These are phyloP conservation scores for Suillus variegatus DNA, from an alignment of 768 basidiomycete genomes.

Conservation along the genomic window DNA sequence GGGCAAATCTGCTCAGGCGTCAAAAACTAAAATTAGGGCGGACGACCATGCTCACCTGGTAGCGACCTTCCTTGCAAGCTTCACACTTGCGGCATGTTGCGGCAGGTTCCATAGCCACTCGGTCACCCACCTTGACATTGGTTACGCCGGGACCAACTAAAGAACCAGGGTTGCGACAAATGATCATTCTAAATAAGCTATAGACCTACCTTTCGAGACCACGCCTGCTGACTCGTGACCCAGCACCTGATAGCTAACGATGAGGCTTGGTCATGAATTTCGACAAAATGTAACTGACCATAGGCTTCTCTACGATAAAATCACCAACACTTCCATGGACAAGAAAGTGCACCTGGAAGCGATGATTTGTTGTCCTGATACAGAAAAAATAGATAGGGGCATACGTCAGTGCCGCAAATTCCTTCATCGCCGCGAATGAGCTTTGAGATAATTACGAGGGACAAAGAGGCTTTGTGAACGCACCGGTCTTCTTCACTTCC, in stretches of 20 bases:
- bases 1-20: constrained; percentile 65
- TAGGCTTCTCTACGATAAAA: constrained; percentile 77
- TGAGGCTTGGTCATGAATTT: constrained; percentile 1
- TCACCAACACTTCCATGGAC: constrained; percentile 79
- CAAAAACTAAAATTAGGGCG: background rate
- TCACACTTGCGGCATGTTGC: constrained; percentile 82
- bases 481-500: constrained; percentile 89
- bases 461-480: constrained; percentile 18
- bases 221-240: constrained; percentile 93
- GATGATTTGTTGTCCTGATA: constrained; percentile 11
- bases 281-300: constrained; percentile 54
- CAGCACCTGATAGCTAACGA: constrained; percentile 59
- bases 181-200: background rate
- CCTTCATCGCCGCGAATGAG: constrained; percentile 44
- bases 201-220: constrained; percentile 57
- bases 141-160: constrained; percentile 78
- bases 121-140: constrained; percentile 77
- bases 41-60: constrained; percentile 55
- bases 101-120: constrained; percentile 92
- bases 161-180: constrained; percentile 5
- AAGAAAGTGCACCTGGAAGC: constrained; percentile 69
- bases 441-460: constrained; percentile 1
- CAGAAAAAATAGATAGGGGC: constrained; percentile 30
- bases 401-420: constrained; percentile 89
- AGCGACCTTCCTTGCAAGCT: constrained; percentile 81